Conservation (phyloP, 352 stramenopile genomes). For the Globisporangium iwayamae region DNA sequence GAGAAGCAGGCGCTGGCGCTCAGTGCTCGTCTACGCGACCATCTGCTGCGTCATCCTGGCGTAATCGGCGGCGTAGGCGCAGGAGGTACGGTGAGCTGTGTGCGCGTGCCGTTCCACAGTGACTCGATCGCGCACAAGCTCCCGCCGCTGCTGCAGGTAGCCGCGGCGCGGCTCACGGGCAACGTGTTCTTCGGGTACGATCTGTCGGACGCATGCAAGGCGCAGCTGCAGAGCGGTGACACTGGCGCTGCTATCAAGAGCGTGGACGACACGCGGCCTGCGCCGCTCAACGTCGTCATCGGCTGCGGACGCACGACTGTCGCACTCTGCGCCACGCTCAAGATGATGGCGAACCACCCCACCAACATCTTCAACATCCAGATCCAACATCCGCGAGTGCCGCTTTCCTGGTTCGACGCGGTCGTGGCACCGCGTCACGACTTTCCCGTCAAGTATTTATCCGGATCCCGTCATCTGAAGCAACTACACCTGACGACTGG, state of each 20-base stretch:
- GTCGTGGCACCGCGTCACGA: slow-evolving; percentile 63
- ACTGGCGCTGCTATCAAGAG: neutral
- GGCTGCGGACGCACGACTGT: slow-evolving; percentile 68
- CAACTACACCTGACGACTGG: slow-evolving; percentile 52
- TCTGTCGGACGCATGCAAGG: neutral
- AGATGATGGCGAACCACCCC: slow-evolving; percentile 16
- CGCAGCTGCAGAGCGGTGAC: neutral
- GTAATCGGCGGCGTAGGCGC: neutral
- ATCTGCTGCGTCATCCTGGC: neutral
- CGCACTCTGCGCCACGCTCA: slow-evolving; percentile 53
- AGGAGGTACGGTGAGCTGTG: slow-evolving; percentile 29
- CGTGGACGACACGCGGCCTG: neutral
- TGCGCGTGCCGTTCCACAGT: slow-evolving; percentile 33
- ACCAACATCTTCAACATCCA: slow-evolving; percentile 57
- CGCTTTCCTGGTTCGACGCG: slow-evolving; percentile 52
- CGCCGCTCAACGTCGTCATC: slow-evolving; percentile 43
- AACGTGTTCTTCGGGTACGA: slow-evolving; percentile 57
- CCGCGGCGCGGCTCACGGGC: slow-evolving; percentile 25
- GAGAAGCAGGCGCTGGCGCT: slow-evolving; percentile 77
- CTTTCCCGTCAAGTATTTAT: slow-evolving; percentile 15
- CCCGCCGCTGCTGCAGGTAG: slow-evolving; percentile 42
- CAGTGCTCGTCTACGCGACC: slow-evolving; percentile 28
- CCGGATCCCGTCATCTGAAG: neutral
- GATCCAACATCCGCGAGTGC: slow-evolving; percentile 69
- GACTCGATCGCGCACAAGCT: slow-evolving; percentile 22